Base-by-base conservation (phyloP, 352 stramenopile species). In the Pythium rhizo-oryzae region DNA sequence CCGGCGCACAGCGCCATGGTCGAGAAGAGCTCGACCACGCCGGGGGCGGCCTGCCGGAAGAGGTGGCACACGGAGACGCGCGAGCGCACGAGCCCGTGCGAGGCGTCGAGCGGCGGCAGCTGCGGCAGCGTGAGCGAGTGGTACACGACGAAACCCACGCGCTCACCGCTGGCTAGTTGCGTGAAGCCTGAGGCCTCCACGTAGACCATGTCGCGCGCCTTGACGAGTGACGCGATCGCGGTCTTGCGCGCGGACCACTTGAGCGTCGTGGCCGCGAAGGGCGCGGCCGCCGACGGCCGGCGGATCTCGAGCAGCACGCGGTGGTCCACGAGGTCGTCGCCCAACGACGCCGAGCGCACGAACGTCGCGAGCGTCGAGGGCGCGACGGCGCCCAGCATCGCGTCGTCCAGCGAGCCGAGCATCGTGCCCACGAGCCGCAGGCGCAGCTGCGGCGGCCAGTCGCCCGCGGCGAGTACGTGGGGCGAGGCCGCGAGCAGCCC, bases 381-480 rank as follows among this genome's bases (percentile, higher is more conserved):
- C 50, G 80, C 73, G 52, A 80, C 63, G 4, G 67, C 78, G 24
- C 81, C 81, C 60, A 83, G 88, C 72, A 89, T 84, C 51, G 84
- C 77, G 65, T 92, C 81, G 66, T 88, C 80, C 12, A 92, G 72
- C 30, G 78, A 79, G 2, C 81, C 81, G 35, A 73, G 52, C 33
- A 89, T 77, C 52, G 73, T 72, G 35, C 80, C 84, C n/a, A 82
- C 74, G n/a, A 83, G 60, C 16, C 84, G 65, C 47, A 91, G 61
- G 65, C 76, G 78, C 39, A 77, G 69, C 28, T 75, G 57, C 66
- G 18, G 75, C 74, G 28, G 79, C 62, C 79, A 56, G 75, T 77
- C 33, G 69, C 71, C 16, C 16, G 35, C 24, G 23, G 18, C 23
- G 21, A 55, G 24, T 19, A 25, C 16, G 3, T 41, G 30, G 8